Base-by-base conservation (phyloP, 2,329 filamentous ascomycete genomes). In the Fusarium tanahbumbuense region DNA sequence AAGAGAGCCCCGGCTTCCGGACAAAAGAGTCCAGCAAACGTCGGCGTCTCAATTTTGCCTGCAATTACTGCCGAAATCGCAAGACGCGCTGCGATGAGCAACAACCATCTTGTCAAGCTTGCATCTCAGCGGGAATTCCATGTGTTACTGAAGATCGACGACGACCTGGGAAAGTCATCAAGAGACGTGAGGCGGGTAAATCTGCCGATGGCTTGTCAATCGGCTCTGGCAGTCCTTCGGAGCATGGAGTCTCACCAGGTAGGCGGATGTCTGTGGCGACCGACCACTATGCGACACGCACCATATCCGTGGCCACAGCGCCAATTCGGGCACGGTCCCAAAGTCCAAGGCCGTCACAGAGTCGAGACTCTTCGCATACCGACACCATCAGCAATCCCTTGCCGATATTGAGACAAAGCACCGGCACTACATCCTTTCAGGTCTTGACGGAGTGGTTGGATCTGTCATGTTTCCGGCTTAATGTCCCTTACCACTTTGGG, bases 21-120 rank as follows among this genome's bases (percentile, higher is more conserved):
- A 6, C 9, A 7, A 57, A 42, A 12, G 45, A 57, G 18, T 56
- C 59, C 1, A 32, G 18, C 6, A 64, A 64, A 15, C 30, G 59
- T 0, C 61, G 61, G 2, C 61, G 61, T 9, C 59, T 64, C 30
- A 64, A 64, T 18, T 64, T 64, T n/a, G 61, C 61, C 6, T 64
- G 61, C 8, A 64, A 64, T 8, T 64, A 64, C 20, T 64, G 61
- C 37, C 59, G 61, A 4, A 45, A 8, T 32, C 59, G 61, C 2
- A 64, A 64, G 5, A 64, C 61, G 1, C 59, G 61, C 3, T 64
- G 61, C 0, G 61, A 64, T 1, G 61, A 64, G 6, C 59, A 64
- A 1, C 49, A 64, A 0, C 61, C 61, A 0, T 64, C 61, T 3
- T 64, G 61, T 8, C 44, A 64, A 8, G 61, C 61, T 1, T 64